A percentile compares a stretch with the other conserved stretches of the same genome.
Conservation (phyloP, 306 rosid genomes). For the Echinosophora koreensis region DNA sequence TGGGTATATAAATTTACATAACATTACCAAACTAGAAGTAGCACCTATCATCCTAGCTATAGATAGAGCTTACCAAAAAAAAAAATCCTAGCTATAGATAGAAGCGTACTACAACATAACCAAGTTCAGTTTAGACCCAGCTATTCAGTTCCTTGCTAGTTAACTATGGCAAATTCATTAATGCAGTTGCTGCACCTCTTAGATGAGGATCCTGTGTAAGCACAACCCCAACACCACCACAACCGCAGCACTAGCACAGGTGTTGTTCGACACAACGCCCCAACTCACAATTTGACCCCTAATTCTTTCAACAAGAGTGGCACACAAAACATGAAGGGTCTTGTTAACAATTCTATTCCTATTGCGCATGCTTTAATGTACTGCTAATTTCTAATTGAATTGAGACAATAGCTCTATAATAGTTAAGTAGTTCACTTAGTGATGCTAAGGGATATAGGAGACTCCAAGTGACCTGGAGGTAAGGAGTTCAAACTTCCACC, state of each 20-base stretch:
- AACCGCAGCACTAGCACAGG: background rate
- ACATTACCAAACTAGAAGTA: no score
- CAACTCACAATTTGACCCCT: background rate
- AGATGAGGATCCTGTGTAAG: background rate
- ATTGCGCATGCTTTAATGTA: background rate
- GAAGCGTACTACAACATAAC: background rate
- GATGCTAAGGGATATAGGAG: no score
- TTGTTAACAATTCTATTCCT: constrained; percentile 34
- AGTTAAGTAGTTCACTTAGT: no score
- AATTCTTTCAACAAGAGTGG: constrained; percentile 20
- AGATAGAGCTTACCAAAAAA: no score
- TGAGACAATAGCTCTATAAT: background rate
- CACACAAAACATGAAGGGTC: constrained; percentile 40
- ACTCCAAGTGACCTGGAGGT: no score
- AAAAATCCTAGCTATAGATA: no score
- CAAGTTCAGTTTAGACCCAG: background rate
- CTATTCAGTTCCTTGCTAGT: background rate
- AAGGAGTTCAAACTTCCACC: no score
- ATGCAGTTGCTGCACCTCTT: constrained; percentile 2
- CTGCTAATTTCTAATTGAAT: background rate
- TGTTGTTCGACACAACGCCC: constrained; percentile 6
- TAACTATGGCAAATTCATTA: constrained; percentile 31
- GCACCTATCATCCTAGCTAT: no score
- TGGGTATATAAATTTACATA: no score
- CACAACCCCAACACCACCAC: constrained; percentile 33